These are phyloP conservation scores for Neofusicoccum cordaticola DNA, from an alignment of 2,329 filamentous ascomycete genomes.

Conservation along the genomic window DNA sequence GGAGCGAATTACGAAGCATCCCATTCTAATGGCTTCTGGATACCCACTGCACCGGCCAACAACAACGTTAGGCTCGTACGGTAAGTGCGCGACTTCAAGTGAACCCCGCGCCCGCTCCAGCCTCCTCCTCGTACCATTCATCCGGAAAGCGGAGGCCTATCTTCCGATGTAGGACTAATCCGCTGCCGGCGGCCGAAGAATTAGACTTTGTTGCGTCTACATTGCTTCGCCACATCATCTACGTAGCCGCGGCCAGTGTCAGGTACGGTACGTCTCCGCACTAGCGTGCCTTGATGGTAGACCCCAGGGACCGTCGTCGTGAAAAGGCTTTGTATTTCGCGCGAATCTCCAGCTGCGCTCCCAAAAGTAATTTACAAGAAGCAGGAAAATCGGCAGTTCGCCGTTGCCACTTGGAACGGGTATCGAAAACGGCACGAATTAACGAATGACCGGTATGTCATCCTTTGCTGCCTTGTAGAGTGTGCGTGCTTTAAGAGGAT, in stretches of 20 bases:
- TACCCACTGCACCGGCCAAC: background rate
- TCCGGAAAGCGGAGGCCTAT: background rate
- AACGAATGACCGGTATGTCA: background rate
- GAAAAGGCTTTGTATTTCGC: background rate
- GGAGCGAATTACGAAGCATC: conserved; percentile 4
- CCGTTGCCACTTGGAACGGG: background rate
- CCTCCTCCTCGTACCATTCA: background rate
- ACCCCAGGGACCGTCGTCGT: too few relatives aligned
- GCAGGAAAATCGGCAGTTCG: background rate
- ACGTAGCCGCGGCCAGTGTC: background rate
- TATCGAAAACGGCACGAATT: background rate
- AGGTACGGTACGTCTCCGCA: too few relatives aligned
- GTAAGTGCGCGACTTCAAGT: background rate
- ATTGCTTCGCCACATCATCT: background rate
- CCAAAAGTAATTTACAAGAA: conserved; percentile 6
- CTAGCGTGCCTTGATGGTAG: too few relatives aligned
- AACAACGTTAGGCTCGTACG: conserved; percentile 11
- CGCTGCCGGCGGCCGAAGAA: background rate
- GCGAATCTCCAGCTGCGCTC: background rate
- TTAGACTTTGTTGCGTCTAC: background rate
- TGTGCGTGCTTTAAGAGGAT: background rate
- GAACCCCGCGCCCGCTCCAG: background rate
- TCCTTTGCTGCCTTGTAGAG: background rate
- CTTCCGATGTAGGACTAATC: background rate
- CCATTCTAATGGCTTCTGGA: conserved; percentile 1